Evolutionary conservation across 75 land plant species (phyloP).

Genomic region (Pinus tabuliformis): DNA sequence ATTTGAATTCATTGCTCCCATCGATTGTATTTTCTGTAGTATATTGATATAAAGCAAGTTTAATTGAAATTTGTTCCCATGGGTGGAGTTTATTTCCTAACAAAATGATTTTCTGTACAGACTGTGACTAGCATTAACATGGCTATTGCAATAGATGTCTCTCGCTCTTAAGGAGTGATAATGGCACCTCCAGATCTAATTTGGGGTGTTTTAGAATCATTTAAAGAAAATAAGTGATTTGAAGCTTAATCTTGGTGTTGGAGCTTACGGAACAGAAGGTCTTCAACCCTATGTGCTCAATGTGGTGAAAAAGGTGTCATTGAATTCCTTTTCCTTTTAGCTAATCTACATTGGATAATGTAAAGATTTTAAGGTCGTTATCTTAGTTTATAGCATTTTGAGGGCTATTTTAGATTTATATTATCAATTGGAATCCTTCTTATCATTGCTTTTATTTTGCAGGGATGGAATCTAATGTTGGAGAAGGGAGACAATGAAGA

Average conservation of each 20-base stretch:
- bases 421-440: not conserved
- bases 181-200: slow-evolving; percentile 99
- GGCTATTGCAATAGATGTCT: slow-evolving; percentile 66
- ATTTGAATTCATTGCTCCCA: too few relatives aligned
- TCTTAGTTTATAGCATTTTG: not conserved
- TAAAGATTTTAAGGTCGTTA: not conserved
- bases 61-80: too few relatives aligned
- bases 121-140: slow-evolving; percentile 42
- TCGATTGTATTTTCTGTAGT: too few relatives aligned
- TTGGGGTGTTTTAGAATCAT: slow-evolving; percentile 96
- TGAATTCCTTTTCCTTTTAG: not conserved
- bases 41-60: too few relatives aligned
- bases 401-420: not conserved
- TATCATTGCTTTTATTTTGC: slow-evolving; percentile 7
- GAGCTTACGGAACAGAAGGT: slow-evolving; percentile 96
- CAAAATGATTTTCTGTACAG: slow-evolving; percentile 16
- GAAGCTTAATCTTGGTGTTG: slow-evolving; percentile 97
- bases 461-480: slow-evolving; percentile 93
- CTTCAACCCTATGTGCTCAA: slow-evolving; percentile 95
- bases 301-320: slow-evolving; percentile 89
- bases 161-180: slow-evolving; percentile 83
- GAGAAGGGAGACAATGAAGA: slow-evolving; percentile 96
- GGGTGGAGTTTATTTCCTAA: too few relatives aligned
- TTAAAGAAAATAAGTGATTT: slow-evolving; percentile 70
- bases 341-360: not conserved